Evolutionary conservation across 345 rosid species (phyloP).

Genomic region (Anastatica hierochuntica): DNA sequence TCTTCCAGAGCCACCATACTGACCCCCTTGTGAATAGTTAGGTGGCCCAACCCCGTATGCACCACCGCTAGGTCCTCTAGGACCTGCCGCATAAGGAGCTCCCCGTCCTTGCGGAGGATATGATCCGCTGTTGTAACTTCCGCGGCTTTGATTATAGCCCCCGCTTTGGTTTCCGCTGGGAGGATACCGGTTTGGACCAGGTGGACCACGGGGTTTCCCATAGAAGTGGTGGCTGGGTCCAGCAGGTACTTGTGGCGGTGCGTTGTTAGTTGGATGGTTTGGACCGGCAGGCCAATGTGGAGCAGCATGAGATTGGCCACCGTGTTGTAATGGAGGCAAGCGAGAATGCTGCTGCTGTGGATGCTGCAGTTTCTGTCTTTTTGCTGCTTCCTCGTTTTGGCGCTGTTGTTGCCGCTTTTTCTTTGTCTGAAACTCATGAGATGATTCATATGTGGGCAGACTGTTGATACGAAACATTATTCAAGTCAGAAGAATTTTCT

Average conservation of each 20-base stretch:
- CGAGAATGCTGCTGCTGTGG: slow-evolving; percentile 67
- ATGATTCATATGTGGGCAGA: slow-evolving; percentile 87
- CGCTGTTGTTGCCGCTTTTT: slow-evolving; percentile 91
- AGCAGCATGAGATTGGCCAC: slow-evolving; percentile 63
- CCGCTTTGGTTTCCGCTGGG: slow-evolving; percentile 51
- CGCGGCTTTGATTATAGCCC: slow-evolving; percentile 34
- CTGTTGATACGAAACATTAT: slow-evolving; percentile 32
- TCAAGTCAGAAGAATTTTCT: slow-evolving; percentile 15
- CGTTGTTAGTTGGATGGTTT: slow-evolving; percentile 39
- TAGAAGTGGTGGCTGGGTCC: slow-evolving; percentile 65
- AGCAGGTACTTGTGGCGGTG: slow-evolving; percentile 65
- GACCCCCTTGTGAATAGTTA: slow-evolving; percentile 64
- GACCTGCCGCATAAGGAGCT: slow-evolving; percentile 56
- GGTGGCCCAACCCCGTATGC: slow-evolving; percentile 68
- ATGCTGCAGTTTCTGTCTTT: slow-evolving; percentile 74
- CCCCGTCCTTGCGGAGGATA: slow-evolving; percentile 79
- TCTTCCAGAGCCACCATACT: slow-evolving; percentile 53
- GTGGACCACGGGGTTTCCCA: slow-evolving; percentile 69
- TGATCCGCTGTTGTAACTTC: slow-evolving; percentile 61
- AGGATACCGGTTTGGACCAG: slow-evolving; percentile 59
- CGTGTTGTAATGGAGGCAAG: slow-evolving; percentile 71
- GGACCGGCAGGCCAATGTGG: slow-evolving; percentile 35
- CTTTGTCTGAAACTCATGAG: slow-evolving; percentile 96
- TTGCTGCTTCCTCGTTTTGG: slow-evolving; percentile 78
- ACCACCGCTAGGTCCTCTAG: slow-evolving; percentile 69